These are phyloP conservation scores for Capsicum baccatum DNA, from an alignment of 257 asterid species.

Conservation along the genomic window DNA sequence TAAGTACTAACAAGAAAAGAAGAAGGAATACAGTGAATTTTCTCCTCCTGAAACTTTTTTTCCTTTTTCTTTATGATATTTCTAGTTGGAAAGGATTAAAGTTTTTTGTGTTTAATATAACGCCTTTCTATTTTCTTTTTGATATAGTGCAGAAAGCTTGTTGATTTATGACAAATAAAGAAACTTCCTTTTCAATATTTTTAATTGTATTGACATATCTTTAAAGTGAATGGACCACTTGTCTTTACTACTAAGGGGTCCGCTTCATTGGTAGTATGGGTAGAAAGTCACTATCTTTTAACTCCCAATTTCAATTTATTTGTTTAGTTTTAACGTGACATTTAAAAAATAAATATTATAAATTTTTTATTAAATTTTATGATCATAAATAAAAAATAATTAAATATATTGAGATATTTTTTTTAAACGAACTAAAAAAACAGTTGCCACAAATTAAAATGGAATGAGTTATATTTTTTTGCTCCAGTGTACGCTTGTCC, in stretches of 20 bases:
- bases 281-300: neutral
- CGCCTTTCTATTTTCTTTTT: neutral
- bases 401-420: too few relatives aligned
- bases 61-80: neutral
- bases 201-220: neutral
- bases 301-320: too few relatives aligned
- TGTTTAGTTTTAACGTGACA: too few relatives aligned
- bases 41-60: neutral
- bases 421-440: too few relatives aligned
- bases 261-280: neutral
- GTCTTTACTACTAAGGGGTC: neutral
- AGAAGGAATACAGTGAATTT: neutral
- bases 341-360: too few relatives aligned
- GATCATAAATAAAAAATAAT: too few relatives aligned
- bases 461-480: neutral
- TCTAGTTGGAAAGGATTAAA: neutral
- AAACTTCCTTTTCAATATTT: neutral
- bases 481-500: neutral
- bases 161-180: constrained; percentile 7
- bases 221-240: neutral
- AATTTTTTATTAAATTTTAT: too few relatives aligned
- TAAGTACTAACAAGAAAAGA: neutral
- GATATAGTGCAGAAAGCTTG: neutral
- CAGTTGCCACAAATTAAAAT: too few relatives aligned
- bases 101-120: constrained; percentile 12